Conservation (phyloP, 2,329 filamentous ascomycete genomes). For the Hypoxylon sp. region DNA sequence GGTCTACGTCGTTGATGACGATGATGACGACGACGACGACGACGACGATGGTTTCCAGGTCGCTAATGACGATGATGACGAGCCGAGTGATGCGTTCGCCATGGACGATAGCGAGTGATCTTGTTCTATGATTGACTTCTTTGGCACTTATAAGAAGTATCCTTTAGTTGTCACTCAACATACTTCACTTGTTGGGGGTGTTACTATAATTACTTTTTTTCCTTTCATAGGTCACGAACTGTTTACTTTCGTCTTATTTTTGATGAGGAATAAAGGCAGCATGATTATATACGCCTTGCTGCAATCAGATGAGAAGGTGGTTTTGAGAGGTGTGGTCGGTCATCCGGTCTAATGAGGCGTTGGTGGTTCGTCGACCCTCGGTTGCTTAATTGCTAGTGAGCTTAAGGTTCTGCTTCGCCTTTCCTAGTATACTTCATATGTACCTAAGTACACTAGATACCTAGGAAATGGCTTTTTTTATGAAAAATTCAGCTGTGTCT, state of each 20-base stretch:
- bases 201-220: background rate
- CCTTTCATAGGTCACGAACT: slow-evolving; percentile 17
- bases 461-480: slow-evolving; percentile 16
- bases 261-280: slow-evolving; percentile 8
- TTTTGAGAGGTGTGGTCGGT: slow-evolving; percentile 7
- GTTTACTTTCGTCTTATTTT: slow-evolving; percentile 2
- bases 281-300: background rate
- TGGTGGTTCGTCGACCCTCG: slow-evolving; percentile 16
- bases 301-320: slow-evolving; percentile 8
- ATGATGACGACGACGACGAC: slow-evolving; percentile 56
- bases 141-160: background rate
- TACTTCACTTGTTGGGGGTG: background rate
- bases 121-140: background rate
- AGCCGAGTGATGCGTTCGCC: slow-evolving; percentile 64
- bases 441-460: slow-evolving; percentile 19
- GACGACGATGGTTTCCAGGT: slow-evolving; percentile 44
- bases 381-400: slow-evolving; percentile 11
- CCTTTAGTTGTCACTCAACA: background rate
- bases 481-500: background rate
- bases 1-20: slow-evolving; percentile 58
- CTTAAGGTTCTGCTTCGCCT: slow-evolving; percentile 19
- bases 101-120: slow-evolving; percentile 61
- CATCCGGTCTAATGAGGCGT: slow-evolving; percentile 31
- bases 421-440: slow-evolving; percentile 25
- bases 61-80: slow-evolving; percentile 52